Percentiles rank a stretch among this genome's conserved stretches.
Evolutionary conservation across 179 eudicot genomes (phyloP).

Genomic region (Spinacia oleracea): DNA sequence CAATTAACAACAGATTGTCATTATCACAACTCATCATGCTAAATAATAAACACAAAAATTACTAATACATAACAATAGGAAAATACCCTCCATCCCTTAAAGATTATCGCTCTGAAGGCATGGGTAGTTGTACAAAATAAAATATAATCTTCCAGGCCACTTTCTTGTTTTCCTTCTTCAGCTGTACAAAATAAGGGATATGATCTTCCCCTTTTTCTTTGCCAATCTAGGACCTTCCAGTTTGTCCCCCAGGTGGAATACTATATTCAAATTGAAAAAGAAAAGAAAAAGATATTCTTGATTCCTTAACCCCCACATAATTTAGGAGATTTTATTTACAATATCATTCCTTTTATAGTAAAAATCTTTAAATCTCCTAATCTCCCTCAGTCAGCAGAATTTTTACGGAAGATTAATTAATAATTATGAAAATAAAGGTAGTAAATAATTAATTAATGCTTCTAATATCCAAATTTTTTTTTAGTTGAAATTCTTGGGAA

Average conservation of each 20-base stretch:
- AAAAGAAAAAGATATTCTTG: conserved; percentile 18
- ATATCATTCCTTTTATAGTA: neutral
- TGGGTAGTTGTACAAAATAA: no score
- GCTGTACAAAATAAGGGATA: conserved; percentile 30
- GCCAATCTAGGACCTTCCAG: conserved; percentile 31
- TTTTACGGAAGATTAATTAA: neutral
- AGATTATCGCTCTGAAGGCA: no score
- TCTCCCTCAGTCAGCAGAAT: conserved; percentile 12
- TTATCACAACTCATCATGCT: neutral
- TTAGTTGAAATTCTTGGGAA: neutral
- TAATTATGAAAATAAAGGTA: neutral
- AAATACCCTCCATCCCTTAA: no score
- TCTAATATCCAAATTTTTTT: conserved; percentile 2
- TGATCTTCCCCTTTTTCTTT: neutral
- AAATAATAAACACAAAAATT: neutral
- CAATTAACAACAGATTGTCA: neutral
- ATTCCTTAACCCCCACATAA: conserved; percentile 26
- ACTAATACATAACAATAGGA: no score
- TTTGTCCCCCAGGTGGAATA: conserved; percentile 10
- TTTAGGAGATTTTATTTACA: conserved; percentile 19
- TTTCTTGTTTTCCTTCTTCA: conserved; percentile 9
- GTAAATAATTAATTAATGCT: conserved; percentile 7
- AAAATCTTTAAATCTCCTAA: neutral
- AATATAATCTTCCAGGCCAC: no score
- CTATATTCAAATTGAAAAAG: neutral